phyloP scores from a whole-genome alignment of 352 stramenopile genomes.

The Vaucheria bursata region DNA sequence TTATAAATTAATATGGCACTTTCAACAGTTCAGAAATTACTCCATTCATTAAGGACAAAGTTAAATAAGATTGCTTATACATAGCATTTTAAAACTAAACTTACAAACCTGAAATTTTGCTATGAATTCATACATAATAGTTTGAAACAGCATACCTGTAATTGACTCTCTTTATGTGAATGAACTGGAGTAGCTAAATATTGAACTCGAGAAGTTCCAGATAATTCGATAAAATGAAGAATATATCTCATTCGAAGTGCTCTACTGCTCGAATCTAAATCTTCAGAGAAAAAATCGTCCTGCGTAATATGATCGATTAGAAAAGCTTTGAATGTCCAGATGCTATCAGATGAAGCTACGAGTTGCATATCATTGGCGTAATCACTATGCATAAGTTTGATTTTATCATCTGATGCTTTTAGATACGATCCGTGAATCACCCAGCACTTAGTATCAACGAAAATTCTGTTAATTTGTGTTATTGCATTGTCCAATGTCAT shows the following conservation, averaged over 20 bases:
- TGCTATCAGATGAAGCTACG: neutral
- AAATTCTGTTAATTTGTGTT: neutral
- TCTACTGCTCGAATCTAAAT: neutral
- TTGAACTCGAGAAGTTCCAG: neutral
- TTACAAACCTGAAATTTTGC: too few relatives aligned
- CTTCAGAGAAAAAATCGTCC: neutral
- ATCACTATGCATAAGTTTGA: neutral
- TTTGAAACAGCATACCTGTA: too few relatives aligned
- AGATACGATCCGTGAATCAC: neutral
- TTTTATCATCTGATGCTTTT: neutral
- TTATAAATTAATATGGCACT: too few relatives aligned
- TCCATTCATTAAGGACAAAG: too few relatives aligned
- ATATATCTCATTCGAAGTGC: neutral
- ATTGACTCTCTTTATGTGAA: too few relatives aligned
- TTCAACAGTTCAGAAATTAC: too few relatives aligned
- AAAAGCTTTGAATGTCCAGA: slow-evolving; percentile 2
- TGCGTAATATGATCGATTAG: neutral
- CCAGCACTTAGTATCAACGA: neutral
- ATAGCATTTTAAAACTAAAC: too few relatives aligned
- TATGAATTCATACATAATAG: too few relatives aligned
- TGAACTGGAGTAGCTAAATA: neutral
- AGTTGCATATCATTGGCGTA: neutral
- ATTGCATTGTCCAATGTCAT: neutral
- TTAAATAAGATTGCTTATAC: too few relatives aligned
- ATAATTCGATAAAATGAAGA: neutral